Base-by-base conservation (phyloP, 345 rosid species). In the Heritiera littoralis region DNA sequence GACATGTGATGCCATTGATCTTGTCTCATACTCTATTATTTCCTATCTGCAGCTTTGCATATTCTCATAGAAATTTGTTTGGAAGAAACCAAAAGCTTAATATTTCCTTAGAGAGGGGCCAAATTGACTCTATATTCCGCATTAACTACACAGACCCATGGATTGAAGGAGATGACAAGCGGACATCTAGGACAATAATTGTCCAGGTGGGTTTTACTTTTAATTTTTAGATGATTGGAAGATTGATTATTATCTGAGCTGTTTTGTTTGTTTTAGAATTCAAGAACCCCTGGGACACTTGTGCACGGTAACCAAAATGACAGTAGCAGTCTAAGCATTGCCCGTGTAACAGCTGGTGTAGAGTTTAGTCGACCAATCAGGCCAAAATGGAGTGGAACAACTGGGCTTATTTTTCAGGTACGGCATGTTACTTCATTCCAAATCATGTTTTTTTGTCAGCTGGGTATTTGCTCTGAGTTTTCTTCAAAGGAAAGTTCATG, bases 81-180 rank as follows among this genome's bases (percentile, higher is more conserved):
- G 99, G 98, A 83, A 88, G 91, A 88, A 95, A 92, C 86, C 99
- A 92, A 77, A 95, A 95, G 81, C 88, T 95, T 73, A 93, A 95
- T 75, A 86, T 93, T 70, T 93, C 99, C 60, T 82, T 91, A 70
- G 98, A 93, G 86, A 89, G 98, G 83, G 96, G 97, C 78, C 99
- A 95, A 85, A 88, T 93, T 81, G 98, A 95, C 83, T 95, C 99
- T 7, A 91, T 93, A 82, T 92, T 91, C 79, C 94, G 97, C 38
- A 66, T 91, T 78, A 95, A 95, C 83, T 95, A 92, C 88, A 93
- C 94, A n/a, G 98, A 93, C 86, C 99, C 99, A 54, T 95, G 99
- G 99, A 95, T 95, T 86, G 92, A 92, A 87, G 97, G 98, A 65
- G 97, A 93, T 74, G 98, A 95, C 84, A 95, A 93, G 80, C 87